Conservation (phyloP, 176 grass and related monocot genomes). For the Phragmites australis region DNA sequence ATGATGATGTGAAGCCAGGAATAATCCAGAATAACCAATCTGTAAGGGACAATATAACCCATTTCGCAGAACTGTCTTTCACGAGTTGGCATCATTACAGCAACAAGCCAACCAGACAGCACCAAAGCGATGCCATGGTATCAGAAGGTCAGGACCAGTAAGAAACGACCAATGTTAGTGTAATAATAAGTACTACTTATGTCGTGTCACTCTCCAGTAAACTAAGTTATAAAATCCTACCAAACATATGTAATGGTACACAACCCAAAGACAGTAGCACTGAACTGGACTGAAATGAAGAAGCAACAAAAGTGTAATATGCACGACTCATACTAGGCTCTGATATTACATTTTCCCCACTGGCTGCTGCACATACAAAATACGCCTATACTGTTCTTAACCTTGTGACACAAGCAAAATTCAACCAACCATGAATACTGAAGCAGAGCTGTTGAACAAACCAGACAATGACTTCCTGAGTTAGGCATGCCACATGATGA, state of each 20-base stretch:
- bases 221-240: constrained; percentile 31
- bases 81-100: constrained; percentile 14
- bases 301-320: background rate
- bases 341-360: background rate
- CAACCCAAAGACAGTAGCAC: constrained; percentile 4
- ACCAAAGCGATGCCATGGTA: background rate
- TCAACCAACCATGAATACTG: constrained; percentile 11
- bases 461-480: constrained; percentile 3
- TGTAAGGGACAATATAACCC: background rate
- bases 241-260: background rate
- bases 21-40: constrained; percentile 23
- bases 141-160: background rate
- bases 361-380: background rate
- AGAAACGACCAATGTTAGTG: background rate
- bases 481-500: constrained; percentile 30
- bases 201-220: constrained; percentile 12
- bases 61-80: constrained; percentile 11
- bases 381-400: background rate
- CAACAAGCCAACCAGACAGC: background rate
- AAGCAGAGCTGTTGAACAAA: constrained; percentile 25
- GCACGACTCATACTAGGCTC: background rate
- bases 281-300: constrained; percentile 14
- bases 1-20: background rate
- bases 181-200: constrained; percentile 18
- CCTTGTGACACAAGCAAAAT: constrained; percentile 16